Evolutionary conservation across 441 rosid species (phyloP).

Genomic region (Manihot esculenta): DNA sequence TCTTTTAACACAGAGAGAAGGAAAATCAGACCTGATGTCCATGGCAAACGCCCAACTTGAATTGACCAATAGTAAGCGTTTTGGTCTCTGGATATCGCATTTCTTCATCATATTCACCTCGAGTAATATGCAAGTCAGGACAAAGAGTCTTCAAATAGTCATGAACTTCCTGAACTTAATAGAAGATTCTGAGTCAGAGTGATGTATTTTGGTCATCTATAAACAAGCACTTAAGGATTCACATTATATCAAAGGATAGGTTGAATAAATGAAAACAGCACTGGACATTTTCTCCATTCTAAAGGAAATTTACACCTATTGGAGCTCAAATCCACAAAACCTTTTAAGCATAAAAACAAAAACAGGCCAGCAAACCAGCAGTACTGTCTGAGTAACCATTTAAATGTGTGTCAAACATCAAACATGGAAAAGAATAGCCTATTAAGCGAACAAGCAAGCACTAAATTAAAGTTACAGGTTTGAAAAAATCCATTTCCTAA

Average conservation of each 20-base stretch:
- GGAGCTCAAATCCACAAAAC: not conserved
- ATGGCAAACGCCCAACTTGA: conserved; percentile 89
- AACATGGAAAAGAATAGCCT: not conserved
- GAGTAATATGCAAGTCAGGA: conserved; percentile 80
- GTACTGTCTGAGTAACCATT: not conserved
- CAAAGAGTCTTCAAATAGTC: conserved; percentile 90
- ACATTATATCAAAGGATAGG: not conserved
- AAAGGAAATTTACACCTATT: not conserved
- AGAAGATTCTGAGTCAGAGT: conserved; percentile 6
- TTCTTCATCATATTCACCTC: conserved; percentile 93
- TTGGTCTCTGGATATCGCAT: conserved; percentile 78
- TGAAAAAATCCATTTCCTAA: not conserved
- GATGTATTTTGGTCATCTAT: conserved; percentile 1
- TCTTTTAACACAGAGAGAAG: not conserved
- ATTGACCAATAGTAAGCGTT: conserved; percentile 86
- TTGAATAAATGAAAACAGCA: not conserved
- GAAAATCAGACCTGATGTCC: conserved; percentile 80
- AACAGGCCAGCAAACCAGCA: not conserved
- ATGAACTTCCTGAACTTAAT: conserved; percentile 70
- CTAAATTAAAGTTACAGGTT: not conserved
- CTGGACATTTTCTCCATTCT: not conserved
- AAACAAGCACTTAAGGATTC: not conserved
- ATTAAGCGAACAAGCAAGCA: not conserved
- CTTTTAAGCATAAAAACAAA: not conserved
- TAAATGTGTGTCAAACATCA: not conserved